A percentile compares a stretch with the other conserved stretches of the same genome.
These are phyloP conservation scores for Schoenoplectus triqueter DNA, from an alignment of 202 grass and related monocot species.

Conservation along the genomic window DNA sequence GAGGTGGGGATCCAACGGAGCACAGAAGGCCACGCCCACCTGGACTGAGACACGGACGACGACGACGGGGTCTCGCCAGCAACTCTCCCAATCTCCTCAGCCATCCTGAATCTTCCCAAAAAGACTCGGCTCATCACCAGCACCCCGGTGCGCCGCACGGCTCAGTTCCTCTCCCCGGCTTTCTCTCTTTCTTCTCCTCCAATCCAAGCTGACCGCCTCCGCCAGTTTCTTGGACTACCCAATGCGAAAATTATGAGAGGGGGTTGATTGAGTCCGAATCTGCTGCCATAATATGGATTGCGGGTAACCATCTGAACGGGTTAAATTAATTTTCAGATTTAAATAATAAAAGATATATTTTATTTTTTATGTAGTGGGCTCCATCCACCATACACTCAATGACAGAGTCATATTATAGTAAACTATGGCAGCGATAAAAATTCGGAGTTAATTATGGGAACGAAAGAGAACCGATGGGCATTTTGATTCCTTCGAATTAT, in stretches of 20 bases:
- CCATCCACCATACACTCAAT: too few relatives aligned
- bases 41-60: slow-evolving; percentile 49
- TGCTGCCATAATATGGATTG: too few relatives aligned
- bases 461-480: too few relatives aligned
- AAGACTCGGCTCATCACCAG: slow-evolving; percentile 43
- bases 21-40: slow-evolving; percentile 60
- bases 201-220: neutral
- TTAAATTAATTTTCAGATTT: too few relatives aligned
- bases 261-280: neutral
- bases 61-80: slow-evolving; percentile 32
- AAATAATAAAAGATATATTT: too few relatives aligned
- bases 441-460: too few relatives aligned
- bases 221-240: neutral
- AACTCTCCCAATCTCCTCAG: slow-evolving; percentile 56
- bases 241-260: neutral
- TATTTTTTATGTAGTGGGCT: neutral
- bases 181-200: neutral
- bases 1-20: slow-evolving; percentile 91
- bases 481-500: too few relatives aligned
- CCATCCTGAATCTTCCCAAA: slow-evolving; percentile 43
- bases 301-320: too few relatives aligned
- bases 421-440: too few relatives aligned
- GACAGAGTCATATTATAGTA: too few relatives aligned
- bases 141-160: neutral
- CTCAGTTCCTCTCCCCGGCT: neutral